Conservation (phyloP, 768 basidiomycete genomes). For the Suillus cothurnatus region DNA sequence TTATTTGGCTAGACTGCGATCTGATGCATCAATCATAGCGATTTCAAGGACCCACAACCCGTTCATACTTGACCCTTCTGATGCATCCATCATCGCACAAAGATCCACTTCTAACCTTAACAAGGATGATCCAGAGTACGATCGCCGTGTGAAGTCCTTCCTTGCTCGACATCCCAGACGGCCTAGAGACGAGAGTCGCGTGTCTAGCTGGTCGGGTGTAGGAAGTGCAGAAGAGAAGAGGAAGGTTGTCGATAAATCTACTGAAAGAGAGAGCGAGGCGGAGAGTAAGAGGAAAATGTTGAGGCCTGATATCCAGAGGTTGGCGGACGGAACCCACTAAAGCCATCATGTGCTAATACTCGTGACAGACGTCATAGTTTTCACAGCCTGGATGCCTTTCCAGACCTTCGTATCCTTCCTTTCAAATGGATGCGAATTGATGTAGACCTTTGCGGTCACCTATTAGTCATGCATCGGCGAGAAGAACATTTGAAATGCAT, state of each 20-base stretch:
- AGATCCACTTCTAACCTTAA: slow-evolving; percentile 1
- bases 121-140: slow-evolving; percentile 25
- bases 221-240: slow-evolving; percentile 25
- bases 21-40: slow-evolving; percentile 21
- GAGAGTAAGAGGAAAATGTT: slow-evolving; percentile 12
- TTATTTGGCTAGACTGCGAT: neutral
- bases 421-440: slow-evolving; percentile 74
- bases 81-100: slow-evolving; percentile 14
- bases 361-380: slow-evolving; percentile 60
- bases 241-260: slow-evolving; percentile 7
- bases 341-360: slow-evolving; percentile 5
- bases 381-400: slow-evolving; percentile 58
- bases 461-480: slow-evolving; percentile 68
- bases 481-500: slow-evolving; percentile 70
- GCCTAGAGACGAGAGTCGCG: slow-evolving; percentile 33
- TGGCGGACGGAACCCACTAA: neutral
- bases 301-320: slow-evolving; percentile 7
- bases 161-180: slow-evolving; percentile 10
- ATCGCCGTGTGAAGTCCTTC: slow-evolving; percentile 36
- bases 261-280: slow-evolving; percentile 17
- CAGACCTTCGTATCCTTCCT: slow-evolving; percentile 48
- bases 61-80: slow-evolving; percentile 32
- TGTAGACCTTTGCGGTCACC: slow-evolving; percentile 75
- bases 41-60: slow-evolving; percentile 24
- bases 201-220: slow-evolving; percentile 51